Conservation (phyloP, 768 basidiomycete species). For the Auriscalpium orientale region DNA sequence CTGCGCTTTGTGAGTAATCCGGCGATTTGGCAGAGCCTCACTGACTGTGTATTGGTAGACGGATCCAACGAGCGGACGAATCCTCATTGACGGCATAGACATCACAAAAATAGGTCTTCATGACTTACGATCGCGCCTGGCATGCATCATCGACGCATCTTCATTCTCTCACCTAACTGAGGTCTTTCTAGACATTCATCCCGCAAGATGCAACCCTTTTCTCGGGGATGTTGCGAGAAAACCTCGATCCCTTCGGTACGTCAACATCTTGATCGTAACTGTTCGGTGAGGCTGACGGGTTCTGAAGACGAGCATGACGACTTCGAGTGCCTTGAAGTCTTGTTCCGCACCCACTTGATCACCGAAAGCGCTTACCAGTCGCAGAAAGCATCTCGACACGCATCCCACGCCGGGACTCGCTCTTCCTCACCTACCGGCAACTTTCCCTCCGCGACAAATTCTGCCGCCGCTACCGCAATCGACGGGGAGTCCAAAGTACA, state of each 20-base stretch:
- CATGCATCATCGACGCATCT: slow-evolving; percentile 26
- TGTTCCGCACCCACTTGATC: slow-evolving; percentile 76
- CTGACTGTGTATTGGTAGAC: slow-evolving; percentile 73
- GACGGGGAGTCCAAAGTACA: neutral
- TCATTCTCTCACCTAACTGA: slow-evolving; percentile 2
- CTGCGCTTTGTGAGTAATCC: slow-evolving; percentile 54
- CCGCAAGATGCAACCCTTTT: slow-evolving; percentile 70
- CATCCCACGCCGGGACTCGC: slow-evolving; percentile 21
- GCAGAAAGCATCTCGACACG: slow-evolving; percentile 31
- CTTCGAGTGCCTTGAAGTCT: slow-evolving; percentile 69
- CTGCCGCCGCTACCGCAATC: neutral
- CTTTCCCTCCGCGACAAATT: neutral
- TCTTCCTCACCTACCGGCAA: neutral
- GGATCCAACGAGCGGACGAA: slow-evolving; percentile 68
- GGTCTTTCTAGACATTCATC: slow-evolving; percentile 56
- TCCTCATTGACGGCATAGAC: slow-evolving; percentile 83
- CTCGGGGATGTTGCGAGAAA: slow-evolving; percentile 74
- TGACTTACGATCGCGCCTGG: slow-evolving; percentile 68
- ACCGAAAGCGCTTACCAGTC: slow-evolving; percentile 49
- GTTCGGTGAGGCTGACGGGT: neutral
- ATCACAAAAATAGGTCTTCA: slow-evolving; percentile 82
- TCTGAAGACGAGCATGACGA: slow-evolving; percentile 65
- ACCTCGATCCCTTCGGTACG: slow-evolving; percentile 65
- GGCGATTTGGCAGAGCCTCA: slow-evolving; percentile 14
- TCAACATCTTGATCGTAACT: neutral